Evolutionary conservation across 2,329 filamentous ascomycete genomes (phyloP).

Genomic region (Phyllosticta citribraziliensis): DNA sequence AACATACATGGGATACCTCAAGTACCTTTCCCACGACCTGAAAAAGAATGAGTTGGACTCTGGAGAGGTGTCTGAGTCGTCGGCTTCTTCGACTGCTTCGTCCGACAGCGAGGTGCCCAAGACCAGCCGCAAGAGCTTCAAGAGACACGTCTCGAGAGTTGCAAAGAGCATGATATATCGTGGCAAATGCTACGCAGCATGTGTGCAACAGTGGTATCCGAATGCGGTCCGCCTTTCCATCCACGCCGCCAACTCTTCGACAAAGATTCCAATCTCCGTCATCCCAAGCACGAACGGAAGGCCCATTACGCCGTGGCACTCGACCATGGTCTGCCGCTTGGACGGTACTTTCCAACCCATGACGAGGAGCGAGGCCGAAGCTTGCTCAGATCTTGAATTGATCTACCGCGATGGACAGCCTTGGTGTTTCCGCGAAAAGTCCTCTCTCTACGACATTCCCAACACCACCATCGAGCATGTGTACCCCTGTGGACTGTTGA

Average conservation of each 20-base stretch:
- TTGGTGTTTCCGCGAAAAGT: constrained; percentile 12
- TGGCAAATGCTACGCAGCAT: constrained; percentile 16
- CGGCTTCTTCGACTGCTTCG: background rate
- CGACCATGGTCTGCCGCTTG: constrained; percentile 7
- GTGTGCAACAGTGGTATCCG: constrained; percentile 10
- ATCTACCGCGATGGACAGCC: constrained; percentile 14
- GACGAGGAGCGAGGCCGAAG: background rate
- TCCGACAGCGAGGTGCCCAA: constrained; percentile 9
- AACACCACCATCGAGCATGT: constrained; percentile 16
- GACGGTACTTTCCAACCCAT: constrained; percentile 7
- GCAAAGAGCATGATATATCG: constrained; percentile 20
- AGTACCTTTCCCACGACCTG: constrained; percentile 20
- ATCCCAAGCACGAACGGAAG: constrained; percentile 13
- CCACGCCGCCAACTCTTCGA: constrained; percentile 21
- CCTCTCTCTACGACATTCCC: constrained; percentile 14
- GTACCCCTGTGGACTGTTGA: constrained; percentile 18
- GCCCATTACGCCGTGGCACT: constrained; percentile 10
- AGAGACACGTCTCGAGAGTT: constrained; percentile 17
- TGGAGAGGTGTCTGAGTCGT: constrained; percentile 3
- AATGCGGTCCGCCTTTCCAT: constrained; percentile 22
- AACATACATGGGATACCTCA: constrained; percentile 21
- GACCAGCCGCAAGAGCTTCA: constrained; percentile 13
- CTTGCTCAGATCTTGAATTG: constrained; percentile 12
- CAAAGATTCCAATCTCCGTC: constrained; percentile 22
- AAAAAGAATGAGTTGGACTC: constrained; percentile 1